phyloP scores from a whole-genome alignment of 805 yeast species.

The Brettanomyces custersianus region DNA sequence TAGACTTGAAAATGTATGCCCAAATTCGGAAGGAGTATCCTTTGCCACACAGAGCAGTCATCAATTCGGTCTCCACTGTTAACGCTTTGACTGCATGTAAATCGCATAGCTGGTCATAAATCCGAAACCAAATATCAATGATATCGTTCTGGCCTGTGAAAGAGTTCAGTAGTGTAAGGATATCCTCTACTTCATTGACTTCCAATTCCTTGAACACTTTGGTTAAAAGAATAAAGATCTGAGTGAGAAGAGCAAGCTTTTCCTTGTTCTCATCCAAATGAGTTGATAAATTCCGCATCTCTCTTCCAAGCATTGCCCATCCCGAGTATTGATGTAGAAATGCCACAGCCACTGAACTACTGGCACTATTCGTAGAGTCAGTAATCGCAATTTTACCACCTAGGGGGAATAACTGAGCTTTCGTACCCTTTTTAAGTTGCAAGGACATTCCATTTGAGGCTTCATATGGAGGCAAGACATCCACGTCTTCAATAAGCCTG shows the following conservation, averaged over 20 bases:
- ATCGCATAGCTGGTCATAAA: conserved; percentile 63
- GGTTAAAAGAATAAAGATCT: conserved; percentile 44
- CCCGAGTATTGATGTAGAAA: conserved; percentile 74
- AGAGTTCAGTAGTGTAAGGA: conserved; percentile 26
- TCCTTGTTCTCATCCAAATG: conserved; percentile 30
- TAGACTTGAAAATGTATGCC: conserved; percentile 65
- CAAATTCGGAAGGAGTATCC: conserved; percentile 62
- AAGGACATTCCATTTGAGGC: conserved; percentile 34
- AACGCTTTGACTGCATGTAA: conserved; percentile 40
- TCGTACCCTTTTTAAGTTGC: conserved; percentile 43
- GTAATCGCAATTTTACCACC: conserved; percentile 2
- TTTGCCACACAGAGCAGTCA: conserved; percentile 35
- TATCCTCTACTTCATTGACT: conserved; percentile 16
- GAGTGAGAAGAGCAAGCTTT: conserved; percentile 31
- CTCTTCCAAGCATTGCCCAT: conserved; percentile 78
- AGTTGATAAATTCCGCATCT: conserved; percentile 53
- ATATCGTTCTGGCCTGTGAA: conserved; percentile 25
- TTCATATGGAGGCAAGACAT: conserved; percentile 45
- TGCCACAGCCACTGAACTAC: conserved; percentile 34
- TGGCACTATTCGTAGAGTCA: background rate
- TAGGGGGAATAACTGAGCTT: conserved; percentile 58
- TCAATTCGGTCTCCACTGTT: conserved; percentile 37
- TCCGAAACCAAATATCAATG: conserved; percentile 49
- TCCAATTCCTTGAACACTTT: conserved; percentile 34
- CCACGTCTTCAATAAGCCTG: conserved; percentile 30